Evolutionary conservation across 768 basidiomycete genomes (phyloP), one percentile per base, ranked within the genome.

Genomic region (Strobilomyces confusus): DNA sequence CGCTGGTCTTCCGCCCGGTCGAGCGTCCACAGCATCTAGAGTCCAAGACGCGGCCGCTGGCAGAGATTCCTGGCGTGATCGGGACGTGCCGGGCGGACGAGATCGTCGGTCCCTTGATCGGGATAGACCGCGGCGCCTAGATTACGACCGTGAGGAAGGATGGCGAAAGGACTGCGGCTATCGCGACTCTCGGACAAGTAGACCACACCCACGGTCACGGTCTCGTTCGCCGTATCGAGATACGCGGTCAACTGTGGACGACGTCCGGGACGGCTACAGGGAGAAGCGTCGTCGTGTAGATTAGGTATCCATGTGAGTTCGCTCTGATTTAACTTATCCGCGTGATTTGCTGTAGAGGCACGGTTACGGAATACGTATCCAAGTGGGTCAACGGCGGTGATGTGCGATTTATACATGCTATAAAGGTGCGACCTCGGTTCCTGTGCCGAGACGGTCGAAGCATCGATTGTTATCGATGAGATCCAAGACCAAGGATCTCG

Each of bases 241-340:
- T 33, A 59, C 44, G 32, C 63, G 58, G 26, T 34, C 56, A 48
- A 45, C 43, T 42, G 49, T 38, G 50, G 74, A 73, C 62, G 66
- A 67, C 32, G 66, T 66, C 48, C 62, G 63, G 51, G 72, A 70
- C 55, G 67, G 66, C 37, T 64, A 73, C 54, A 68, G 72, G 42
- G 80, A 78, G 37, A 84, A 84, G 60, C 78, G 82, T 56, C 73
- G 83, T 61, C 78, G 83, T 53, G 59, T 83, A 58, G 81, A 83
- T 58, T 82, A 72, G 12, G 36, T 12, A 6, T 37, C 6, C 71
- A 52, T 54, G 58, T 60, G 62, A 58, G 64, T 63, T 38, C 47
- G 14, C 26, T 47, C 49, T 43, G 8, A 43, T 43, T 20, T 53
- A n/a, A 44, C 41, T 20, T 46, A 23, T 48, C 17, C 48, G 37